Conservation (phyloP, 1,139 yeast species). For the Torulaspora globosa region DNA sequence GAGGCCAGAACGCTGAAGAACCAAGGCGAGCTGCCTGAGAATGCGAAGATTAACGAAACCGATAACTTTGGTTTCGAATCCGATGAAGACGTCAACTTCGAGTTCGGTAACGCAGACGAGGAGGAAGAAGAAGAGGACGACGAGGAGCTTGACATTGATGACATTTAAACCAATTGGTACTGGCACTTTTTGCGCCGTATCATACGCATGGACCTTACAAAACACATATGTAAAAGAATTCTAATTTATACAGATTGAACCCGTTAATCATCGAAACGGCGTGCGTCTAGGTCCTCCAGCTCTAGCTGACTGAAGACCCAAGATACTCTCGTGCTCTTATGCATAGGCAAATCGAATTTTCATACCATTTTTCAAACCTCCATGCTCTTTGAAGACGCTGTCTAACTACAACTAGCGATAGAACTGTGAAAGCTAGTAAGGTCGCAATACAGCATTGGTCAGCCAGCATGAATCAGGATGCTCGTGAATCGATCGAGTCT, state of each 20-base stretch:
- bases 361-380: neutral
- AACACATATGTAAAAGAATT: conserved; percentile 9
- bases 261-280: neutral
- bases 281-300: neutral
- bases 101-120: conserved; percentile 92
- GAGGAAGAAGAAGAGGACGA: conserved; percentile 74
- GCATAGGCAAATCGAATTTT: neutral
- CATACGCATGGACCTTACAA: conserved; percentile 10
- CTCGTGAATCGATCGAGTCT: neutral
- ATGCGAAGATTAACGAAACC: conserved; percentile 95
- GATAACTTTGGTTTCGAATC: conserved; percentile 96
- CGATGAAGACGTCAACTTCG: conserved; percentile 97
- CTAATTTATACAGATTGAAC: conserved; percentile 10
- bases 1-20: conserved; percentile 96
- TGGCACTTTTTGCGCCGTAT: conserved; percentile 7
- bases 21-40: conserved; percentile 94
- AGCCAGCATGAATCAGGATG: neutral
- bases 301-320: neutral
- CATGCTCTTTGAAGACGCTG: neutral
- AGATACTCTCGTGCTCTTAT: neutral
- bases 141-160: conserved; percentile 60
- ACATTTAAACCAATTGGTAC: conserved; percentile 23
- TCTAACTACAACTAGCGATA: neutral
- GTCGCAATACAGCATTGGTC: neutral
- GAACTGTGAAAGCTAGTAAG: neutral